These are phyloP conservation scores for Penicillium salamii DNA, from an alignment of 495 filamentous ascomycete species.

Conservation along the genomic window DNA sequence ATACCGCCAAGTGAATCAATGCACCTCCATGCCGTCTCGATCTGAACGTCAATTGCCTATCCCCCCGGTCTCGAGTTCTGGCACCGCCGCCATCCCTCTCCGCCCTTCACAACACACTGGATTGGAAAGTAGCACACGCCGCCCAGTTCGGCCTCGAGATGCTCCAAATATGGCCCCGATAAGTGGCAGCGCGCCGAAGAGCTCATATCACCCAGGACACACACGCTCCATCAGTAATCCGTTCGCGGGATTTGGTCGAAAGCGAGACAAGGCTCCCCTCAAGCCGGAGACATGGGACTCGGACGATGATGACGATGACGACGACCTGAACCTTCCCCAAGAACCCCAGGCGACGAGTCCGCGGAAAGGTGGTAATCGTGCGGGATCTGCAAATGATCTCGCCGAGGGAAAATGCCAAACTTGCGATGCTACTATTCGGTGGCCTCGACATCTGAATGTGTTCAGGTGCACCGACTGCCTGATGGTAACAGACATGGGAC, in stretches of 20 bases:
- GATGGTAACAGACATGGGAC: slow-evolving; percentile 80
- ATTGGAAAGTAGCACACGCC: slow-evolving; percentile 17
- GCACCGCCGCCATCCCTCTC: slow-evolving; percentile 17
- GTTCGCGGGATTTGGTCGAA: slow-evolving; percentile 54
- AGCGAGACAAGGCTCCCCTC: slow-evolving; percentile 33
- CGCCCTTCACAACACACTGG: slow-evolving; percentile 13
- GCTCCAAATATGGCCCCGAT: slow-evolving; percentile 24
- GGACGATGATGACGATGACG: slow-evolving; percentile 41
- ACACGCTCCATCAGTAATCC: slow-evolving; percentile 74
- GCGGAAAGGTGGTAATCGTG: slow-evolving; percentile 28
- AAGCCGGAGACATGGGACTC: slow-evolving; percentile 38
- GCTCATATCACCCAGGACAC: slow-evolving; percentile 46
- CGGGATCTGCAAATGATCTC: slow-evolving; percentile 34
- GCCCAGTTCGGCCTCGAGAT: slow-evolving; percentile 29
- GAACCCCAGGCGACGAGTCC: slow-evolving; percentile 28
- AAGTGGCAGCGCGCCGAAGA: slow-evolving; percentile 17
- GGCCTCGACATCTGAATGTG: slow-evolving; percentile 71
- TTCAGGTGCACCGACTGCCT: slow-evolving; percentile 85
- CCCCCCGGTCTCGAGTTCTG: slow-evolving; percentile 26
- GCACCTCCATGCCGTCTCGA: slow-evolving; percentile 42
- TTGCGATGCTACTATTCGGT: slow-evolving; percentile 76
- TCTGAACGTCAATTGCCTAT: slow-evolving; percentile 34
- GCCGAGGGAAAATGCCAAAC: slow-evolving; percentile 77
- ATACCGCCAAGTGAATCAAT: slow-evolving; percentile 16
- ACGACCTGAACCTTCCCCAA: slow-evolving; percentile 24